Base-by-base conservation (phyloP, 2,329 filamentous ascomycete genomes). In the Monosporascus sp. region DNA sequence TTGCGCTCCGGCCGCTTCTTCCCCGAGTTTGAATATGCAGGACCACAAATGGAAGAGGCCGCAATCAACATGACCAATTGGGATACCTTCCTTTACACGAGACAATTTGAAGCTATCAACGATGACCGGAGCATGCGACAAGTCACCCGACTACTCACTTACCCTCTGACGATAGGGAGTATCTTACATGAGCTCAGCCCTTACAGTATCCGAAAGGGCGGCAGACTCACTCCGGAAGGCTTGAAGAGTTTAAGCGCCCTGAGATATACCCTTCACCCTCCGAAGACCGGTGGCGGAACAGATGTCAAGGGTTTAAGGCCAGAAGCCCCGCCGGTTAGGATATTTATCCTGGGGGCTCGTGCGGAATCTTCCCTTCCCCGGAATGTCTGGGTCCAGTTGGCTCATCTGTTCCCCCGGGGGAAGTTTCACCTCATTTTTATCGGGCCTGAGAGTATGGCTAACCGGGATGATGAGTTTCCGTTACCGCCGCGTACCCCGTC, bases 51-150 rank as follows among this genome's bases (percentile, higher is more conserved):
- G 68, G 92, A 97, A 59, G 93, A 97, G 69, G 89, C 91, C 37
- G 80, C 94, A 60, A 84, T 97, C 60, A 99, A 99, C 72, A 92
- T 99, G 88, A 96, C 88, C 44, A 99, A 95, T 70, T 99, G 94
- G 94, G 94, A 99, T 70, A 97, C 94, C 0, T 90, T 95, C 63
- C 77, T 99, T 66, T 99, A 96, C 68, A 95, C 91, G 3, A 81
- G 94, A 64, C 88, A 96, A 63, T 97, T 94, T 64, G 82, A 87
- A 60, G 95, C 95, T 5, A 85, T 99, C 66, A 91, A 99, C 68
- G 85, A 91, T 56, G 92, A 96, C 68, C 83, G 93, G 54, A 87
- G 85, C 64, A 88, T 99, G 85, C 82, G 94, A 55, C 95, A 99
- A 71, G 92, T 91, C 25, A 99, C 94, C 2, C 84, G 91, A 59